A percentile compares a stretch with the other conserved stretches of the same genome.
phyloP scores from a whole-genome alignment of 2,329 filamentous ascomycete species.

The Aspergillus floridensis region DNA sequence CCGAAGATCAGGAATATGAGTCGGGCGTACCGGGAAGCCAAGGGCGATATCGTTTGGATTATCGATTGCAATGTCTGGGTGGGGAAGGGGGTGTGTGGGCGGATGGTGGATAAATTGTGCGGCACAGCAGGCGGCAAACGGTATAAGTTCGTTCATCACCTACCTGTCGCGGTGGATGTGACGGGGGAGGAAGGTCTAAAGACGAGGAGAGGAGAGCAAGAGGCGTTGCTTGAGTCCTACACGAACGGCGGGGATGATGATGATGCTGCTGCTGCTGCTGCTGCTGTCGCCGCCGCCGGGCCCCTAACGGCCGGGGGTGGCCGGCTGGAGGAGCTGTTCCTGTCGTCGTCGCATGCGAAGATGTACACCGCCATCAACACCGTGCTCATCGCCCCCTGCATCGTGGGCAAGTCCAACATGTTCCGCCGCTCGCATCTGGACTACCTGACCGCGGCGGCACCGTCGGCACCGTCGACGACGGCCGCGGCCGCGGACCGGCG shows the following conservation, averaged over 20 bases:
- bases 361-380: slow-evolving; percentile 98
- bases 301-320: slow-evolving; percentile 62
- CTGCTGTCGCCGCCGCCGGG: slow-evolving; percentile 2
- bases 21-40: slow-evolving; percentile 82
- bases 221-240: slow-evolving; percentile 25
- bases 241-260: slow-evolving; percentile 11
- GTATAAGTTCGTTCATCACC: slow-evolving; percentile 92
- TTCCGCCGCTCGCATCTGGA: slow-evolving; percentile 90
- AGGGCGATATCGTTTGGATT: slow-evolving; percentile 87
- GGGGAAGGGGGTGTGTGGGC: slow-evolving; percentile 69
- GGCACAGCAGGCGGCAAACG: slow-evolving; percentile 57
- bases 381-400: slow-evolving; percentile 83
- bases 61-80: slow-evolving; percentile 98
- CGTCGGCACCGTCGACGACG: slow-evolving; percentile 36
- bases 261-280: not conserved
- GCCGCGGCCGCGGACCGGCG: slow-evolving; percentile 34
- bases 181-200: slow-evolving; percentile 29
- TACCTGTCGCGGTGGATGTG: slow-evolving; percentile 83
- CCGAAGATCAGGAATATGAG: slow-evolving; percentile 99
- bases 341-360: slow-evolving; percentile 90
- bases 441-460: slow-evolving; percentile 54
- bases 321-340: slow-evolving; percentile 88
- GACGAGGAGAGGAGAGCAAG: slow-evolving; percentile 21
- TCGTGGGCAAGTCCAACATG: slow-evolving; percentile 98
- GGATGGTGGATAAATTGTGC: slow-evolving; percentile 84